These are phyloP conservation scores for Leptodermis oblonga DNA, from an alignment of 257 asterid genomes.

Conservation along the genomic window DNA sequence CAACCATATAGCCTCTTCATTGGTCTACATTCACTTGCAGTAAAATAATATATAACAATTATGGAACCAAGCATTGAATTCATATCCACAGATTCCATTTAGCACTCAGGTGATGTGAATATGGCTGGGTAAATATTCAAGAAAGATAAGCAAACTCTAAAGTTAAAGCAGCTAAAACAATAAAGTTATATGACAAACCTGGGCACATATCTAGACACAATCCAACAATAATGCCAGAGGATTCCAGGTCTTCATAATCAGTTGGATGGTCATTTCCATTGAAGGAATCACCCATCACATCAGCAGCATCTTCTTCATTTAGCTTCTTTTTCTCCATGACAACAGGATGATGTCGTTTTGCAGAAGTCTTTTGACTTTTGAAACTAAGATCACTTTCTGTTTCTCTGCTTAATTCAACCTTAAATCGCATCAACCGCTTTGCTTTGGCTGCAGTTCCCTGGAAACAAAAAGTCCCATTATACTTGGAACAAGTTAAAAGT, in stretches of 20 bases:
- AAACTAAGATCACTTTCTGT: conserved; percentile 31
- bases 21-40: not conserved
- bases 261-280: conserved; percentile 28
- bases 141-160: not conserved
- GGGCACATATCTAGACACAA: conserved; percentile 97
- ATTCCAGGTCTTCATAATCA: conserved; percentile 47
- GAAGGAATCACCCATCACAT: conserved; percentile 40
- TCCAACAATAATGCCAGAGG: conserved; percentile 68
- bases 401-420: conserved; percentile 60
- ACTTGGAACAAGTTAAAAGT: not conserved
- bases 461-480: conserved; percentile 17
- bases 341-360: conserved; percentile 44
- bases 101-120: not conserved
- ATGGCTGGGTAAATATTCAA: not conserved
- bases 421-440: conserved; percentile 87
- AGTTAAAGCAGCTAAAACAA: conserved; percentile 11
- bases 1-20: not conserved
- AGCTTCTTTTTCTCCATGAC: conserved; percentile 33
- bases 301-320: conserved; percentile 40
- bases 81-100: not conserved
- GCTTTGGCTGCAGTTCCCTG: conserved; percentile 91
- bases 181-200: conserved; percentile 45
- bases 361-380: conserved; percentile 41
- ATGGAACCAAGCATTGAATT: not conserved
- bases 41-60: not conserved